Base-by-base conservation (phyloP, 225 moss, liverwort and hornwort species). In the Antitrichia curtipendula region DNA sequence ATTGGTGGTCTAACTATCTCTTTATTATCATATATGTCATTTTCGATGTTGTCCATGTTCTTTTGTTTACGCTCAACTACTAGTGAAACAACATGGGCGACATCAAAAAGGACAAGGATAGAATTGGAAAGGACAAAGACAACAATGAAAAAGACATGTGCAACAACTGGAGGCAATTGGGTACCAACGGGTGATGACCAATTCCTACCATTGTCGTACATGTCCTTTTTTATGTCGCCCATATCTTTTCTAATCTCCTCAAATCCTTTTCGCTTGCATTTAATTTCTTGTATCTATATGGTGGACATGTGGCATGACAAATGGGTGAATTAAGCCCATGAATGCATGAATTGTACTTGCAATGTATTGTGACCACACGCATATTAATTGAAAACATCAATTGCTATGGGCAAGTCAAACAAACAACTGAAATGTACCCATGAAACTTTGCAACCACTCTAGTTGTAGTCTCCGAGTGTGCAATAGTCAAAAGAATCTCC, bases 371-470 rank as follows among this genome's bases (percentile, higher is more conserved):
- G 70, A 70, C 20, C 12, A 40, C 0, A 13, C 1, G 13, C 0
- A 41, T 4, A 41, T 41, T 70, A n/a, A n/a, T n/a, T n/a, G 15
- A 70, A 40, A 69, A 41, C 24, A 4, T 40, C 8, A 40, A 40
- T 24, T 3, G 1, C 7, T n/a, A 25, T 7, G 4, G 23, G 3
- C 0, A 0, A 23, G 4, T 41, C 25, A 70, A 41, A 40, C 6
- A 2, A 31, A 49, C 0, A n/a, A n/a, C n/a, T n/a, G n/a, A n/a
- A 2, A 50, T 75, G 50, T 32, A 8, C 3, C 1, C 0, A 0
- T 32, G 0, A 0, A 0, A 5, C 2, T 34, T 4, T 1, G 0
- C 0, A 0, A 74, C 20, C 15, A 74, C 0, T 2, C 3, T 31
- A 7, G 18, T 0, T 1, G 3, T 31, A 7, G 7, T 18, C 7